phyloP scores from a whole-genome alignment of 768 basidiomycete genomes.

The Rubroboletus pulcherrimus region DNA sequence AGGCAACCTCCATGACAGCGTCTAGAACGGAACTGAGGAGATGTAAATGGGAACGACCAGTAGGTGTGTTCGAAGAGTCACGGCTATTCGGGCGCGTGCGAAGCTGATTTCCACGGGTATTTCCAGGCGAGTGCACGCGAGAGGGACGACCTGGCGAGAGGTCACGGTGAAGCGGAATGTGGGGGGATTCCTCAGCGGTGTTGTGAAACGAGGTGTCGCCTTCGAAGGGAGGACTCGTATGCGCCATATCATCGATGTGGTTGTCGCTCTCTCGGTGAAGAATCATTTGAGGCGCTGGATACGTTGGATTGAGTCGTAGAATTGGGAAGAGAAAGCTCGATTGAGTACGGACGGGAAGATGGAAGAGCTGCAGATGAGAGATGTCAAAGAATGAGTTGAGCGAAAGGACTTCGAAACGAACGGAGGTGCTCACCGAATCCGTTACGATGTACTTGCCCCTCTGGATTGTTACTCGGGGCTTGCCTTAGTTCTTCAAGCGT shows the following conservation, averaged over 20 bases:
- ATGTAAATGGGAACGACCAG: slow-evolving; percentile 16
- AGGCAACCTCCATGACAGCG: slow-evolving; percentile 17
- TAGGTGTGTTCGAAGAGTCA: neutral
- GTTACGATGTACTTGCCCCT: neutral
- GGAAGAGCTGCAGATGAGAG: neutral
- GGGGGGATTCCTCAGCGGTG: slow-evolving; percentile 25
- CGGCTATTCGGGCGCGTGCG: neutral
- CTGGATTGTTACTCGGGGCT: slow-evolving; percentile 7
- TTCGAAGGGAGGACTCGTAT: neutral
- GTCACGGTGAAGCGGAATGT: neutral
- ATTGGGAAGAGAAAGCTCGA: neutral
- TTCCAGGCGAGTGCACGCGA: slow-evolving; percentile 3
- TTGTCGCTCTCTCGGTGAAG: neutral
- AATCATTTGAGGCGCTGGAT: slow-evolving; percentile 5
- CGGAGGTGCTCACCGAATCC: neutral
- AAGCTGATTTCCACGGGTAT: neutral
- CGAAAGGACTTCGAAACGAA: neutral
- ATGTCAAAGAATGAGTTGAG: neutral
- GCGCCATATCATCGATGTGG: neutral
- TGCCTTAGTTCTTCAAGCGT: slow-evolving; percentile 23
- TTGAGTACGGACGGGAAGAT: neutral
- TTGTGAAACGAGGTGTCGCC: slow-evolving; percentile 27
- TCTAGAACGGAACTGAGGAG: slow-evolving; percentile 15
- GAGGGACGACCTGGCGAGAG: neutral
- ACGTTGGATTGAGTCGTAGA: neutral